Evolutionary conservation across 2,329 filamentous ascomycete genomes (phyloP).

Genomic region (Emmonsiellopsis sp.): DNA sequence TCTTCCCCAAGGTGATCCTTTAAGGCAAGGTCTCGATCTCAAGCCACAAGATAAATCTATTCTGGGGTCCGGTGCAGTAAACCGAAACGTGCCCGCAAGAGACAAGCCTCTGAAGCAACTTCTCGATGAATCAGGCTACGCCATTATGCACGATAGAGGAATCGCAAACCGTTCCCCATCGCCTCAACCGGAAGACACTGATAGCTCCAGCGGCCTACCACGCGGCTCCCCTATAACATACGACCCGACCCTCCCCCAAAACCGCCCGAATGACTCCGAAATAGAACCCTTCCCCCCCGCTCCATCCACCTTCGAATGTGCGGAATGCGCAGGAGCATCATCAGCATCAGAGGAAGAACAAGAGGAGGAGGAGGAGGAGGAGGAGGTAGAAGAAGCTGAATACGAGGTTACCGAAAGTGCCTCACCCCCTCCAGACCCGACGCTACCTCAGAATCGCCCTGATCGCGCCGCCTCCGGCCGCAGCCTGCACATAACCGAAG

Average conservation of each 20-base stretch:
- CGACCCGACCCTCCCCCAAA: slow-evolving; percentile 12
- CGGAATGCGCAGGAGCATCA: not conserved
- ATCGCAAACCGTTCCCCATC: not conserved
- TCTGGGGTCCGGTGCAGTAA: not conserved
- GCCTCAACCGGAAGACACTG: slow-evolving; percentile 12
- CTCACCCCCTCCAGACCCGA: slow-evolving; percentile 27
- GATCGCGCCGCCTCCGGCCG: slow-evolving; percentile 22
- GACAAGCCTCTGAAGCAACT: slow-evolving; percentile 35
- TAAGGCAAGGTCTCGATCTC: not conserved
- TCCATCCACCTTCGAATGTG: slow-evolving; percentile 5
- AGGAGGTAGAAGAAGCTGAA: not conserved
- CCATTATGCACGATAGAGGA: slow-evolving; percentile 14
- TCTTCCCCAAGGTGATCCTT: slow-evolving; percentile 4
- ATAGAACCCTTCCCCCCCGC: slow-evolving; percentile 8
- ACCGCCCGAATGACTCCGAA: slow-evolving; percentile 11
- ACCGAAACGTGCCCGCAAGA: slow-evolving; percentile 20
- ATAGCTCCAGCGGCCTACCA: not conserved
- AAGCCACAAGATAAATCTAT: not conserved
- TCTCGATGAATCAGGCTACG: slow-evolving; percentile 33
- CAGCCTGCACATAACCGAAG: slow-evolving; percentile 7
- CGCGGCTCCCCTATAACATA: not conserved
- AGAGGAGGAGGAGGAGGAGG: not conserved
- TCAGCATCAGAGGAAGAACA: slow-evolving; percentile 2
- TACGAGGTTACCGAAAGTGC: not conserved
- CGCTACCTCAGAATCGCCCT: slow-evolving; percentile 38